Evolutionary conservation across 2,329 filamentous ascomycete genomes (phyloP), one percentile per base, ranked within the genome.

Genomic region (Aspergillus proliferans): DNA sequence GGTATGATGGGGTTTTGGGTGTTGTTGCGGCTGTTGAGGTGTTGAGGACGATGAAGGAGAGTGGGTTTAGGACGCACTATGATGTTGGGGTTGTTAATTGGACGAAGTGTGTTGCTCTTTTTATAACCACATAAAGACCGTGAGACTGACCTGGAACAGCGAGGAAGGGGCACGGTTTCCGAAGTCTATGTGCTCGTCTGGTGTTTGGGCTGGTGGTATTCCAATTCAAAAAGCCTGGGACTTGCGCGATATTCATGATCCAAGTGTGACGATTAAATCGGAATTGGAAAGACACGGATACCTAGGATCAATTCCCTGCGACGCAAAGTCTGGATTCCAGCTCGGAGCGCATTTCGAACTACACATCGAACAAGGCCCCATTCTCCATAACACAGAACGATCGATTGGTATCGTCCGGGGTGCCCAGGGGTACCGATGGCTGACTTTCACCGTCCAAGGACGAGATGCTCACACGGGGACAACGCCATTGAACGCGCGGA

Each of bases 121-220:
- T 21, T 15, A 15, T 15, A 15, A 15, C 15, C 15, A 15, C 15
- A 15, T 15, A 15, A 15, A 15, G 15, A 15, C 15, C 15, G 15
- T 15, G 15, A 15, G 15, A 15, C 15, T 15, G 15, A 15, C 15
- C 15, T 15, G 24, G 9, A 6, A 42, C 10, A 88, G 81, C 59
- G 87, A 90, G 69, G 87, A 90, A 67, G 87, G 87, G 1, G 87
- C 86, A 0, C 79, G 87, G 0, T 91, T 90, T 52, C 85, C 86
- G 0, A 82, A 82, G 40, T 85, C 81, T 6, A 89, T 88, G 84
- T 72, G 84, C 15, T 75, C 83, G 0, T 88, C 85, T 0, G 86
- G 85, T 1, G 86, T 90, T 2, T 90, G 87, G 87, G 81, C 85
- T 0, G 84, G 74, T 7, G 71, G 72, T 0, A 82, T 86, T 9